Percentiles rank a stretch among this genome's conserved stretches.
Conservation (phyloP, 2,329 filamentous ascomycete genomes). For the Juglanconis sp. region DNA sequence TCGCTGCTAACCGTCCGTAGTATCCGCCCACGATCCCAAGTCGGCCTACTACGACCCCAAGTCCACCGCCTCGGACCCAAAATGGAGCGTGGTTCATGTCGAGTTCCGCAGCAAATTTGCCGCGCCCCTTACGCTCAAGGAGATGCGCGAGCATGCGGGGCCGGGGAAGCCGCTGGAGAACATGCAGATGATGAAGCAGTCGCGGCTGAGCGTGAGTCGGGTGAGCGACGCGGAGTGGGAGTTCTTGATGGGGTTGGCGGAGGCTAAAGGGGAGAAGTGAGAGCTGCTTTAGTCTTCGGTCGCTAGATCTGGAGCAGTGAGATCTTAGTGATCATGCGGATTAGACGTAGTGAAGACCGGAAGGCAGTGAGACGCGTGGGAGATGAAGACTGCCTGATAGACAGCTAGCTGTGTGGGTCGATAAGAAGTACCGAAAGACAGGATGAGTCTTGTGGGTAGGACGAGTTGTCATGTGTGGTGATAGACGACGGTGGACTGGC, state of each 20-base stretch:
- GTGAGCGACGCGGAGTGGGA: constrained; percentile 65
- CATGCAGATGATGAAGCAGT: constrained; percentile 81
- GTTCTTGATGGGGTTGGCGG: constrained; percentile 53
- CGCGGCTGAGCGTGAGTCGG: constrained; percentile 76
- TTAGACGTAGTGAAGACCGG: too few relatives aligned
- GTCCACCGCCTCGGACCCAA: constrained; percentile 65
- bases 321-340: too few relatives aligned
- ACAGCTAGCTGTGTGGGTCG: too few relatives aligned
- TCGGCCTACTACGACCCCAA: constrained; percentile 82
- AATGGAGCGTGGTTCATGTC: constrained; percentile 89
- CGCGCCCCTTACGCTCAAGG: constrained; percentile 65
- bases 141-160: constrained; percentile 64
- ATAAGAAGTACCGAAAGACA: too few relatives aligned
- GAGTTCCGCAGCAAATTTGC: constrained; percentile 81
- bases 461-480: background rate
- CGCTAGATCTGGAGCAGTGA: too few relatives aligned
- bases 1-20: constrained; percentile 32
- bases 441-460: too few relatives aligned
- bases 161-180: constrained; percentile 57
- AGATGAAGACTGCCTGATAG: too few relatives aligned
- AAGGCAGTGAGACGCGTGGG: too few relatives aligned
- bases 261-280: constrained; percentile 36
- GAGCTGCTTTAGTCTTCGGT: too few relatives aligned
- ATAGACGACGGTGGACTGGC: background rate
- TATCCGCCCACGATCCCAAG: constrained; percentile 66